These are phyloP conservation scores for Didymella lethalis DNA, from an alignment of 2,329 filamentous ascomycete species.

Conservation along the genomic window DNA sequence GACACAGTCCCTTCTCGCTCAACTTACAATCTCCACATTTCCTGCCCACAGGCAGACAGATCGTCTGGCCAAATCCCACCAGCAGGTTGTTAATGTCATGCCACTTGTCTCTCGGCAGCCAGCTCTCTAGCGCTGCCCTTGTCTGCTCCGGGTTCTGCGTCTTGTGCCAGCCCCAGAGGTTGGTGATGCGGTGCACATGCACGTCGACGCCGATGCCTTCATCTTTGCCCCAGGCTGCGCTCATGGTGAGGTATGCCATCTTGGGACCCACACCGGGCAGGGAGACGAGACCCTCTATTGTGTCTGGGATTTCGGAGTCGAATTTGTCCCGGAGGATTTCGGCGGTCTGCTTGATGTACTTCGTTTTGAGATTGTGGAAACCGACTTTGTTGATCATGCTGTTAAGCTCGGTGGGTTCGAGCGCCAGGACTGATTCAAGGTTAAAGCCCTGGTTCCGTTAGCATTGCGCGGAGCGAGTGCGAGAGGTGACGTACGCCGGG, in stretches of 20 bases:
- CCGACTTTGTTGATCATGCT: constrained; percentile 82
- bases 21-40: constrained; percentile 88
- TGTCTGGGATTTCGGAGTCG: constrained; percentile 79
- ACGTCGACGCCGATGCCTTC: constrained; percentile 92
- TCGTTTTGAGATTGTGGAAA: constrained; percentile 95
- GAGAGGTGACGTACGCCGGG: constrained; percentile 49
- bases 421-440: constrained; percentile 77
- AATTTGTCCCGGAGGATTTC: constrained; percentile 75
- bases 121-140: constrained; percentile 74
- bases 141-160: constrained; percentile 86
- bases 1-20: constrained; percentile 77
- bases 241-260: constrained; percentile 91
- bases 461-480: not conserved
- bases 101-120: constrained; percentile 87
- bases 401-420: constrained; percentile 72
- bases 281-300: constrained; percentile 75
- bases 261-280: constrained; percentile 92
- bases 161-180: constrained; percentile 90
- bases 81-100: constrained; percentile 90
- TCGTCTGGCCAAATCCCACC: constrained; percentile 86
- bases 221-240: constrained; percentile 73
- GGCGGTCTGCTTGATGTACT: constrained; percentile 78
- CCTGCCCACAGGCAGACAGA: constrained; percentile 80
- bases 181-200: constrained; percentile 93
- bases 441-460: constrained; percentile 63